phyloP scores from a whole-genome alignment of 352 stramenopile genomes.

The Pythium folliculosum region DNA sequence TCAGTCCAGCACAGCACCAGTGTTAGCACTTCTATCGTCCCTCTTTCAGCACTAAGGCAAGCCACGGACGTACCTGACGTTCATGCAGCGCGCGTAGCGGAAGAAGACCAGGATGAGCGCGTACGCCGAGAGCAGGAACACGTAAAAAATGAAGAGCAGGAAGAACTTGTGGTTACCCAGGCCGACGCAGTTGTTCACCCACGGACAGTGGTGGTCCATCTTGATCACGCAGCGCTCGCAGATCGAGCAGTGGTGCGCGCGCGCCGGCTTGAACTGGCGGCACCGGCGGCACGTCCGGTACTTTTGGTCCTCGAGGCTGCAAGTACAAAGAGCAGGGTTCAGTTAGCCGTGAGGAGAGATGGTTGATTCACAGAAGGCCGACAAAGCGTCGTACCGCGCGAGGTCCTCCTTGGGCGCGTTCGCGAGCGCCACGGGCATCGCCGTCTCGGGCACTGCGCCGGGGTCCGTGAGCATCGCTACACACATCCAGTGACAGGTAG shows the following conservation, averaged over 20 bases:
- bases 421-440: slow-evolving; percentile 81
- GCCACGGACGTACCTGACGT: slow-evolving; percentile 61
- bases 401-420: slow-evolving; percentile 81
- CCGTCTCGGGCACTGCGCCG: slow-evolving; percentile 94
- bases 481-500: not conserved
- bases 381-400: slow-evolving; percentile 33
- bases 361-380: too few relatives aligned
- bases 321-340: not conserved
- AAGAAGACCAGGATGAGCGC: slow-evolving; percentile 92
- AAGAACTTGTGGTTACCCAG: slow-evolving; percentile 99
- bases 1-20: not conserved
- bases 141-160: slow-evolving; percentile 89
- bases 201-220: slow-evolving; percentile 99
- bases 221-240: slow-evolving; percentile 96
- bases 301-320: slow-evolving; percentile 78
- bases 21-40: too few relatives aligned
- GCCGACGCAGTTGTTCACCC: slow-evolving; percentile 99
- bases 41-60: not conserved
- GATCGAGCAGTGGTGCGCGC: slow-evolving; percentile 97
- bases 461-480: slow-evolving; percentile 98
- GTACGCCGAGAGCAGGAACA: slow-evolving; percentile 95
- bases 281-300: slow-evolving; percentile 90
- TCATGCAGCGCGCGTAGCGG: slow-evolving; percentile 87
- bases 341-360: not conserved
- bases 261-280: slow-evolving; percentile 95